Evolutionary conservation across 139 green algal species (phyloP).

Genomic region (Chlorella sp.): DNA sequence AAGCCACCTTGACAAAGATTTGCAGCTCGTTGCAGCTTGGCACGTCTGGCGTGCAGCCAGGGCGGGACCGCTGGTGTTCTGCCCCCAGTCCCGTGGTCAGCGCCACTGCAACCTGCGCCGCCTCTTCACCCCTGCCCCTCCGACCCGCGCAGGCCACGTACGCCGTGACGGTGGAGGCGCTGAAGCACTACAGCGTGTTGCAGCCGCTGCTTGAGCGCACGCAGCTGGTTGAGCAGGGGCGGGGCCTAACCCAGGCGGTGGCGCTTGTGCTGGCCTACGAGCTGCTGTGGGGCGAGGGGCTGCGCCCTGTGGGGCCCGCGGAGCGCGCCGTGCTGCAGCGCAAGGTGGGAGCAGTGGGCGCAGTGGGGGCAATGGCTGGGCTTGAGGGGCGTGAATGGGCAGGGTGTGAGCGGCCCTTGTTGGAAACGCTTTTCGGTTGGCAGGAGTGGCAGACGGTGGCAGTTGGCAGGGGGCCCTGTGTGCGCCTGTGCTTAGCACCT

Average conservation of each 20-base stretch:
- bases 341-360: conserved; percentile 38
- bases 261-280: conserved; percentile 78
- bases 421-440: too few relatives aligned
- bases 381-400: not conserved
- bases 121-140: not conserved
- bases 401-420: too few relatives aligned
- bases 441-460: too few relatives aligned
- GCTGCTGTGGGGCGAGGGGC: conserved; percentile 74
- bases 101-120: not conserved
- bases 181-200: conserved; percentile 76
- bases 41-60: too few relatives aligned
- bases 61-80: too few relatives aligned
- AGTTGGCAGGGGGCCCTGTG: not conserved
- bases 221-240: conserved; percentile 48
- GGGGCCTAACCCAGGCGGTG: conserved; percentile 20
- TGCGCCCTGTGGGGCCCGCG: conserved; percentile 55
- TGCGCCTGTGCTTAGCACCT: not conserved
- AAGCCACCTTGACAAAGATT: too few relatives aligned
- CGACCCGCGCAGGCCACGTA: conserved; percentile 65
- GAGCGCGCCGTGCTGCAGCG: conserved; percentile 59
- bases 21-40: too few relatives aligned
- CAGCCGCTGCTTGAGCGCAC: conserved; percentile 55
- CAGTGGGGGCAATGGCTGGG: not conserved
- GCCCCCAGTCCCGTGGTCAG: too few relatives aligned
- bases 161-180: conserved; percentile 86